phyloP scores from a whole-genome alignment of 768 basidiomycete genomes.

The Terana coerulea region DNA sequence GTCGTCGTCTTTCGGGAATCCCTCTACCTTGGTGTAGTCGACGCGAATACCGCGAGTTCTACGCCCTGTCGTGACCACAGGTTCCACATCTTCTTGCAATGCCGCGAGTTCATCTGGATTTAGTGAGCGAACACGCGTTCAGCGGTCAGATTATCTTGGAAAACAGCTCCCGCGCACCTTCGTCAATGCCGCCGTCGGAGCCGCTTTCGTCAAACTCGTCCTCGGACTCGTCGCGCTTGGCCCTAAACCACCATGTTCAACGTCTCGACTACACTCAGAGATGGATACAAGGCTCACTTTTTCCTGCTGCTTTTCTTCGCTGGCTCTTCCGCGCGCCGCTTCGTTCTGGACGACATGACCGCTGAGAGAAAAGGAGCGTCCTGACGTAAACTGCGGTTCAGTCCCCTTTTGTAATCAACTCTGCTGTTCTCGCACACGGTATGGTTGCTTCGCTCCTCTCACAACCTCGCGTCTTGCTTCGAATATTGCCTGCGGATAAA shows the following conservation, averaged over 20 bases:
- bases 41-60: constrained; percentile 26
- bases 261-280: background rate
- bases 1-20: constrained; percentile 18
- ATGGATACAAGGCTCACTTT: constrained; percentile 24
- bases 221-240: constrained; percentile 26
- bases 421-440: too few relatives aligned
- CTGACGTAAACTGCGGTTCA: constrained; percentile 12
- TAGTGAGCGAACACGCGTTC: too few relatives aligned
- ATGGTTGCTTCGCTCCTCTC: too few relatives aligned
- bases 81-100: constrained; percentile 17
- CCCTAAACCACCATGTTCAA: constrained; percentile 14
- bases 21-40: constrained; percentile 27
- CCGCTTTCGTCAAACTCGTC: constrained; percentile 23
- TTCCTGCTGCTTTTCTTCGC: constrained; percentile 30
- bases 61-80: constrained; percentile 19
- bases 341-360: constrained; percentile 24
- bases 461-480: too few relatives aligned
- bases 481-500: too few relatives aligned
- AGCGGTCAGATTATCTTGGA: too few relatives aligned
- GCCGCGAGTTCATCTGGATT: constrained; percentile 22
- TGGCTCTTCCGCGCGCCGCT: constrained; percentile 32
- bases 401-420: too few relatives aligned
- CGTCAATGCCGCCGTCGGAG: constrained; percentile 22
- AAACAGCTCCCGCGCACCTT: constrained; percentile 24
- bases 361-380: constrained; percentile 1